A percentile compares a stretch with the other conserved stretches of the same genome.
Evolutionary conservation across 352 stramenopile species (phyloP).

Genomic region (Pilasporangium apinafurcum): DNA sequence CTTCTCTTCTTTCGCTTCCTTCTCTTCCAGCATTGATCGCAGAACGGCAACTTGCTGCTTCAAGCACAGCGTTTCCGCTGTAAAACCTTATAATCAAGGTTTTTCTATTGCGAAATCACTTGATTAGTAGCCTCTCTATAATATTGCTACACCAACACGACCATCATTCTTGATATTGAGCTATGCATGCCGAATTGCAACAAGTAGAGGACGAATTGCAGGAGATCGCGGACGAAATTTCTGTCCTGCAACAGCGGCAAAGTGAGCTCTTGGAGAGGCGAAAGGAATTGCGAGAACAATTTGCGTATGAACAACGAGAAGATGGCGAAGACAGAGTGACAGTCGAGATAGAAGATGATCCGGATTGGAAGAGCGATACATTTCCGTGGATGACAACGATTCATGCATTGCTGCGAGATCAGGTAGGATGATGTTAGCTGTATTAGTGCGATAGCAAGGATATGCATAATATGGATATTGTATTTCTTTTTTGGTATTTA

Average conservation of each 20-base stretch:
- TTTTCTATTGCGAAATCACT: too few relatives aligned
- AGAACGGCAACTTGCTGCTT: background rate
- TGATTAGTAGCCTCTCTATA: too few relatives aligned
- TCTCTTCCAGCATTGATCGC: conserved; percentile 18
- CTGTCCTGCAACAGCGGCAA: conserved; percentile 36
- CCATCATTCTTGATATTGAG: conserved; percentile 9
- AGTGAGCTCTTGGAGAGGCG: conserved; percentile 43
- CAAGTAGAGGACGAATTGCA: conserved; percentile 50
- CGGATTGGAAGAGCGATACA: conserved; percentile 27
- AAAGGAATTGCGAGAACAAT: conserved; percentile 27
- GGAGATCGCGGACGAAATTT: conserved; percentile 49
- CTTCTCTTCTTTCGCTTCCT: background rate
- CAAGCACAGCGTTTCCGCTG: too few relatives aligned
- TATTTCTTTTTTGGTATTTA: too few relatives aligned
- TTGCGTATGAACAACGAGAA: conserved; percentile 8
- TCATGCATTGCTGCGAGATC: conserved; percentile 18
- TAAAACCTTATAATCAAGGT: too few relatives aligned
- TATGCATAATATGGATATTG: too few relatives aligned
- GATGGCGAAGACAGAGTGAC: background rate
- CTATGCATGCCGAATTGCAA: too few relatives aligned
- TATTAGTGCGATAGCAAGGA: too few relatives aligned
- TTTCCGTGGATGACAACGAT: conserved; percentile 40
- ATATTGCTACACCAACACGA: conserved; percentile 1
- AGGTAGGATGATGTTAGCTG: background rate
- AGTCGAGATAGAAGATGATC: background rate